phyloP scores from a whole-genome alignment of 352 stramenopile species.

The Phytophthora aleatoria region DNA sequence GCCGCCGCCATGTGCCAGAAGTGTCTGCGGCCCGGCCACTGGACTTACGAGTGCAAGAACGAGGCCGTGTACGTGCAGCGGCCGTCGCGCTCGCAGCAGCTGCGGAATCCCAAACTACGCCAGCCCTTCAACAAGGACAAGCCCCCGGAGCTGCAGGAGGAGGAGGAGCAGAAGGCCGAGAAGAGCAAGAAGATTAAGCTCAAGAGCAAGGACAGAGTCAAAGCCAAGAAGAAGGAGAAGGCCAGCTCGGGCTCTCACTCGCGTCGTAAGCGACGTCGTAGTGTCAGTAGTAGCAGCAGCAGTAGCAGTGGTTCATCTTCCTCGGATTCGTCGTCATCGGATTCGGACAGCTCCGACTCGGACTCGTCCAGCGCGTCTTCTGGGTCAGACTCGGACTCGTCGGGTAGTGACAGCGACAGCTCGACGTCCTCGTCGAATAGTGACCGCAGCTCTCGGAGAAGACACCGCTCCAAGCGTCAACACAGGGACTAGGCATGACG shows the following conservation, averaged over 20 bases:
- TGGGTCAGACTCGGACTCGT: constrained; percentile 26
- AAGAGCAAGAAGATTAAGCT: constrained; percentile 35
- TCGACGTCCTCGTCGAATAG: constrained; percentile 35
- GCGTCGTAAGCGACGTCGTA: constrained; percentile 32
- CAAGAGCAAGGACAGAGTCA: constrained; percentile 20
- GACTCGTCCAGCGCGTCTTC: constrained; percentile 34
- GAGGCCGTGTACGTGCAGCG: constrained; percentile 82
- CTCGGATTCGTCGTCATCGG: constrained; percentile 33
- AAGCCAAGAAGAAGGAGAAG: constrained; percentile 19
- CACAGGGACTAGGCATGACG: constrained; percentile 41
- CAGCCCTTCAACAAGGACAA: constrained; percentile 84
- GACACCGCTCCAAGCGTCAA: constrained; percentile 41
- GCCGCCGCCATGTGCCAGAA: constrained; percentile 78
- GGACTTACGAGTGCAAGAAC: constrained; percentile 91
- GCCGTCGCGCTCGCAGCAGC: constrained; percentile 75
- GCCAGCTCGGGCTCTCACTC: constrained; percentile 8
- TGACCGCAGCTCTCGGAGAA: constrained; percentile 31
- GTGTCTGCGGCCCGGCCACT: constrained; percentile 78
- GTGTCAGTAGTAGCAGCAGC: constrained; percentile 37
- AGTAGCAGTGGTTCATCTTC: constrained; percentile 43
- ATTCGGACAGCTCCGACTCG: constrained; percentile 32
- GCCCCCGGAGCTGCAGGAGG: constrained; percentile 55
- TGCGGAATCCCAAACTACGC: constrained; percentile 80
- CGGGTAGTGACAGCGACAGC: constrained; percentile 34
- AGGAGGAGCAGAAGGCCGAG: constrained; percentile 24